These are phyloP conservation scores for Rhodotorula taiwanensis DNA, from an alignment of 768 basidiomycete species.

Conservation along the genomic window DNA sequence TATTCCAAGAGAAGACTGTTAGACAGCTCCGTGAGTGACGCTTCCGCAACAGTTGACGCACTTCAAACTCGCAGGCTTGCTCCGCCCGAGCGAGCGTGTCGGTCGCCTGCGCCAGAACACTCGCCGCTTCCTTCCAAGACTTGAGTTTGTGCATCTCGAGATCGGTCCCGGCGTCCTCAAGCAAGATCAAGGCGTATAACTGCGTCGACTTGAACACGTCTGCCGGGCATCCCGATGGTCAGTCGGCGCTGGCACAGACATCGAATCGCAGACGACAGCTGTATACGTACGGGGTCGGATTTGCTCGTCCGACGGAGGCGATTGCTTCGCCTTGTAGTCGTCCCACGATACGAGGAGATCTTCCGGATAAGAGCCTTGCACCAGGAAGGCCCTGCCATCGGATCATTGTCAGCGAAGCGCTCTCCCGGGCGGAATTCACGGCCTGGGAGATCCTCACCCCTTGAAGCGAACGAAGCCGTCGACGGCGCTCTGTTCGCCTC, in stretches of 20 bases:
- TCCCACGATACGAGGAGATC: constrained; percentile 79
- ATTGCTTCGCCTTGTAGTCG: constrained; percentile 63
- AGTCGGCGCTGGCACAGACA: constrained; percentile 1
- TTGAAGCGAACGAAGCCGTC: constrained; percentile 69
- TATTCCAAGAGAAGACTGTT: no score
- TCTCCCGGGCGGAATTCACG: background rate
- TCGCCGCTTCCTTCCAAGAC: constrained; percentile 76
- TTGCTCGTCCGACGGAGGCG: constrained; percentile 58
- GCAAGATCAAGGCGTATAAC: constrained; percentile 78
- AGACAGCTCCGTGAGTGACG: no score
- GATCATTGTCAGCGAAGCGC: no score
- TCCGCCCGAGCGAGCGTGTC: constrained; percentile 74
- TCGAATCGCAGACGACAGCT: background rate
- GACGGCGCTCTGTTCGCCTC: constrained; percentile 54
- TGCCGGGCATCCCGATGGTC: constrained; percentile 41
- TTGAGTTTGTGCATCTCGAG: constrained; percentile 74
- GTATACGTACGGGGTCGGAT: constrained; percentile 65
- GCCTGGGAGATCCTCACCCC: constrained; percentile 42
- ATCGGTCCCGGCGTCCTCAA: constrained; percentile 84
- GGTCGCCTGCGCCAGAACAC: constrained; percentile 83
- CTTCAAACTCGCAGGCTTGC: constrained; percentile 75
- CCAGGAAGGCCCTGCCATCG: constrained; percentile 79
- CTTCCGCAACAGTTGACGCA: no score
- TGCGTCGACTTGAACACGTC: constrained; percentile 71
- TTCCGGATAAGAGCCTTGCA: constrained; percentile 75